A percentile compares a stretch with the other conserved stretches of the same genome.
These are phyloP conservation scores for Oenanthe javanica DNA, from an alignment of 140 eudicot species.

Conservation along the genomic window DNA sequence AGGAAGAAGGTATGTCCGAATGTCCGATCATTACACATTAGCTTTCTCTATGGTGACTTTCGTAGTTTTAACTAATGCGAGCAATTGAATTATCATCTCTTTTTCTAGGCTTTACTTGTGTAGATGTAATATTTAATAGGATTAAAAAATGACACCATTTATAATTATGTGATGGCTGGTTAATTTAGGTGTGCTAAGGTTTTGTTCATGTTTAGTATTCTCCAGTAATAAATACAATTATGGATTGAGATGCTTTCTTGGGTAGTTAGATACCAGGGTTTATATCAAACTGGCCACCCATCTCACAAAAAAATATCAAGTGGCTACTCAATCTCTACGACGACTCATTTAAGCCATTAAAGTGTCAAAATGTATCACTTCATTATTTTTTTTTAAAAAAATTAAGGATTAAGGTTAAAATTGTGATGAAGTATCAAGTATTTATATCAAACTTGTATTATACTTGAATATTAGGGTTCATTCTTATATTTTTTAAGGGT, in stretches of 20 bases:
- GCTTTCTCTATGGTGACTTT: background rate
- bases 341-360: too few relatives aligned
- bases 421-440: too few relatives aligned
- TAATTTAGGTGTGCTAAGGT: background rate
- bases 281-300: too few relatives aligned
- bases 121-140: background rate
- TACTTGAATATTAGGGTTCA: too few relatives aligned
- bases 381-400: too few relatives aligned
- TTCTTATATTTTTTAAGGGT: too few relatives aligned
- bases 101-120: background rate
- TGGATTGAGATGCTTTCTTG: background rate
- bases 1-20: slow-evolving; percentile 33
- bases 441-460: too few relatives aligned
- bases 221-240: background rate
- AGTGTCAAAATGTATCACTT: too few relatives aligned
- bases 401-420: too few relatives aligned
- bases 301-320: too few relatives aligned
- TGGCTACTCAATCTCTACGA: too few relatives aligned
- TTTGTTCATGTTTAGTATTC: background rate
- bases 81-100: background rate
- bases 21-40: slow-evolving; percentile 2
- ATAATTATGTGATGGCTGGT: background rate
- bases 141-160: background rate
- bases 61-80: background rate
- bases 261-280: background rate